Evolutionary conservation across 177 flowering plant genomes (phyloP), one percentile per base, ranked within the genome.

Genomic region (Vitis hybrid): DNA sequence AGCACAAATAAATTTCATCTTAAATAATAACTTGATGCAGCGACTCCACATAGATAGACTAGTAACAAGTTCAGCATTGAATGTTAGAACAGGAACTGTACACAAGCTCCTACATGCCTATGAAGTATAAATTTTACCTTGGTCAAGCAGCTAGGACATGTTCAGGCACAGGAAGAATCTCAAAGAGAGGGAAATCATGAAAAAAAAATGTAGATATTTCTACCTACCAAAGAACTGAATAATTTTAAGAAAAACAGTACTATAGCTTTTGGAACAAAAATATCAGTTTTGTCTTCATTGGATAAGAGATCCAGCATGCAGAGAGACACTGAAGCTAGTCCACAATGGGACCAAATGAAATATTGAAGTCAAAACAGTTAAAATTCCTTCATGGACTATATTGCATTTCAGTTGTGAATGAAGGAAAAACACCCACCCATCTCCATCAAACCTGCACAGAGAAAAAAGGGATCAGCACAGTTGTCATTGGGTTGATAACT

Each of bases 401-500:
- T 15, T 60, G 21, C 39, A 57, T 2, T 62, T 10, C n/a, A 21
- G 57, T 10, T 65, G 58, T 51, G 69, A 52, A 70, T 53, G 45
- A 51, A 16, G 31, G 55, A 74, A 53, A 51, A 12, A 64, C 58
- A 88, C 96, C 14, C 67, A 95, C 99, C 99, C 99, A 83, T 93
- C 98, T 83, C 99, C 99, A 84, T 95, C 98, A 83, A 95, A 95
- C 98, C 99, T 95, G 96, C 86, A 88, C 18, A 74, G 19, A 74
- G 26, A 72, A 19, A 76, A 56, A 60, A 65, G 18, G 26, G 22
- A 16, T 60, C 7, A 64, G 50, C 22, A 70, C 15, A 4, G 22
- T 7, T 48, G 3, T 59, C 53, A 33, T 11, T 5, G 2, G 19
- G 64, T 6, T 5, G 59, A 69, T 51, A 2, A n/a, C n/a, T 22